Percentiles rank a stretch among this genome's conserved stretches.
phyloP scores from a whole-genome alignment of 352 stramenopile species.

The Phytophthora idaei region DNA sequence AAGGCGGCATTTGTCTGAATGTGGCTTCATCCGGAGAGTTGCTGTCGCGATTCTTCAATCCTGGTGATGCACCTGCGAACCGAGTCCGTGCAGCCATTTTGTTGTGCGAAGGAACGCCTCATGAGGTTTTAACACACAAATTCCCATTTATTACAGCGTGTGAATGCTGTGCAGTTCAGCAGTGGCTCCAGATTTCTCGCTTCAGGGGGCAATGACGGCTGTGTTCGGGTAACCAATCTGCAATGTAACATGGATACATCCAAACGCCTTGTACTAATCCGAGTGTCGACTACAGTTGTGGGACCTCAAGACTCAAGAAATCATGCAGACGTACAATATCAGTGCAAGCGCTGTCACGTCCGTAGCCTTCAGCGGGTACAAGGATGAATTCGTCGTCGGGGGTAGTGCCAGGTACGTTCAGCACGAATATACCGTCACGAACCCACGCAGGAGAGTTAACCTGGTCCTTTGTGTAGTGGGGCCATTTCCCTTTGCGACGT shows the following conservation, averaged over 20 bases:
- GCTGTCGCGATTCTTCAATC: slow-evolving; percentile 69
- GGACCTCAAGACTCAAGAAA: slow-evolving; percentile 79
- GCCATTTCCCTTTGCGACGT: slow-evolving; percentile 71
- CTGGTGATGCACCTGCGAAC: slow-evolving; percentile 42
- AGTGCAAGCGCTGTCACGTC: slow-evolving; percentile 67
- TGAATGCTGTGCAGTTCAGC: slow-evolving; percentile 76
- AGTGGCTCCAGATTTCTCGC: slow-evolving; percentile 72
- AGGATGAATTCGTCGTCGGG: slow-evolving; percentile 73
- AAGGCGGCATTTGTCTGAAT: slow-evolving; percentile 65
- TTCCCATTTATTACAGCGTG: slow-evolving; percentile 34
- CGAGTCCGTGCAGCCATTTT: slow-evolving; percentile 32
- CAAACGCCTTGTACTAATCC: neutral
- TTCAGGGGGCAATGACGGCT: slow-evolving; percentile 61
- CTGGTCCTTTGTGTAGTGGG: slow-evolving; percentile 36
- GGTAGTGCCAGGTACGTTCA: slow-evolving; percentile 60
- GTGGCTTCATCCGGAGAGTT: slow-evolving; percentile 61
- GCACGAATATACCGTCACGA: neutral
- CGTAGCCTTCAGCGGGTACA: slow-evolving; percentile 73
- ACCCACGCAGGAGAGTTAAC: neutral
- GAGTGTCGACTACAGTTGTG: slow-evolving; percentile 43
- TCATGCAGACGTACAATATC: slow-evolving; percentile 69
- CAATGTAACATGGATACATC: neutral
- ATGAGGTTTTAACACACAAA: neutral
- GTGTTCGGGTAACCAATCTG: slow-evolving; percentile 40
- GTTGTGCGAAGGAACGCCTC: neutral